phyloP scores from a whole-genome alignment of 1,284 basidiomycete species.

The Cystobasidiaceae sp. region DNA sequence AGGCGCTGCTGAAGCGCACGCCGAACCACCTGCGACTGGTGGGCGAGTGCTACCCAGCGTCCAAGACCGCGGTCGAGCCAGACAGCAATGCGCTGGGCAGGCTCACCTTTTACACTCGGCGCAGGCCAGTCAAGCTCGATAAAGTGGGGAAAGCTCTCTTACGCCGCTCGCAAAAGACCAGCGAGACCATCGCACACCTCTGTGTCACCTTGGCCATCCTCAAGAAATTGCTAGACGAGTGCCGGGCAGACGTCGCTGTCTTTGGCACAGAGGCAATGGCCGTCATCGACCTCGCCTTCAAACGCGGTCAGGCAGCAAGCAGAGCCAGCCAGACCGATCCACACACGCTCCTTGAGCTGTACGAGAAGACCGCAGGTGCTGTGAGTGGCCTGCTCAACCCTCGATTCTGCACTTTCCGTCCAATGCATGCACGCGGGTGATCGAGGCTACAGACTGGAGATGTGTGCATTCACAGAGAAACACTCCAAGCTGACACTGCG shows the following conservation, averaged over 20 bases:
- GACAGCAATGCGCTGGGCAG: constrained; percentile 48
- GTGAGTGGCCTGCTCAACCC: too few species aligned
- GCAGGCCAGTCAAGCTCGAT: constrained; percentile 79
- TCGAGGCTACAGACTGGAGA: too few species aligned
- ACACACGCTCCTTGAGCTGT: constrained; percentile 60
- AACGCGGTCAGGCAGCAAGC: constrained; percentile 28
- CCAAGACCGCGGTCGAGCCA: constrained; percentile 60
- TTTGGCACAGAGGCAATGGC: constrained; percentile 72
- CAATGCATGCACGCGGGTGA: too few species aligned
- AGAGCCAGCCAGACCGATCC: constrained; percentile 1
- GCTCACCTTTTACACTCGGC: constrained; percentile 86
- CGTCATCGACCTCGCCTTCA: constrained; percentile 65
- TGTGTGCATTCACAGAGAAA: too few species aligned
- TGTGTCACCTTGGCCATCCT: constrained; percentile 83
- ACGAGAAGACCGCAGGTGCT: constrained; percentile 72
- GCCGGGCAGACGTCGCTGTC: constrained; percentile 75
- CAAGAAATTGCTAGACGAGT: constrained; percentile 79
- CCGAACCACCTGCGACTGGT: constrained; percentile 82
- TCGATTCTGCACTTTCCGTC: too few species aligned
- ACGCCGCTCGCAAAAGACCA: constrained; percentile 66
- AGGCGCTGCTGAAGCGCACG: constrained; percentile 45
- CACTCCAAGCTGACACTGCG: too few species aligned
- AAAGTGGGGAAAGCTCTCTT: constrained; percentile 81
- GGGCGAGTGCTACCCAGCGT: constrained; percentile 81
- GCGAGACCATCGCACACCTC: constrained; percentile 63